Evolutionary conservation across 2,329 filamentous ascomycete genomes (phyloP), one percentile per base, ranked within the genome.

Genomic region (Ceratocystis colombiana): DNA sequence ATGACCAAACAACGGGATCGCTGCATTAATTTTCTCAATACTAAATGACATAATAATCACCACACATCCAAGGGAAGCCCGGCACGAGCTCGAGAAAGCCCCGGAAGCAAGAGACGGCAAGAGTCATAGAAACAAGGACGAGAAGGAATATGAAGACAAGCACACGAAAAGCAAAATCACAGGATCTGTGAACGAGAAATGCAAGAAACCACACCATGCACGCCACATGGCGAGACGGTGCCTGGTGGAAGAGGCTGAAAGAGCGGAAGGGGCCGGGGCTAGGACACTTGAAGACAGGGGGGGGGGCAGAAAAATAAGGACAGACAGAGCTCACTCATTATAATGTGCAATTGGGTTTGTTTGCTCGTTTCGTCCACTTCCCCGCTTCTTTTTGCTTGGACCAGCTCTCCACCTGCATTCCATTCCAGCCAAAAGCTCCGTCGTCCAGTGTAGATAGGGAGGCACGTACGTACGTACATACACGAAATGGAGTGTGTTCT

Each of bases 171-270:
- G 12, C 5, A 59, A 37, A 59, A 59, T 59, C 55, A n/a, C 28
- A 37, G 55, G 55, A 59, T 59, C 55, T 59, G 55, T 59, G 55
- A 41, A 59, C 55, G 55, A 59, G 28, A 59, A 59, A 59, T 59
- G 55, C 55, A 37, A 59, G 55, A 59, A 59, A 59, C 28, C 55
- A 59, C 55, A 59, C 28, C 55, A 59, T 59, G 55, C 28, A 59
- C 55, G 55, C 55, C 55, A 59, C 55, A 59, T 59, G 28, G 55
- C 55, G 55, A 37, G 55, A 59, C 28, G 28, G 55, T 37, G 55
- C 55, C 55, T 59, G 55, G n/a, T 59, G 28, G 28, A 25, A 59
- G 55, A 59, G 28, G 55, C 55, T 59, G 55, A 59, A 59, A 20
- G 28, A 30, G 28, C 55, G 55, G 55, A 59, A 59, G 55, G 30